Evolutionary conservation across 306 rosid genomes (phyloP), one percentile per base, ranked within the genome.

Genomic region (Spatholobus suberectus): DNA sequence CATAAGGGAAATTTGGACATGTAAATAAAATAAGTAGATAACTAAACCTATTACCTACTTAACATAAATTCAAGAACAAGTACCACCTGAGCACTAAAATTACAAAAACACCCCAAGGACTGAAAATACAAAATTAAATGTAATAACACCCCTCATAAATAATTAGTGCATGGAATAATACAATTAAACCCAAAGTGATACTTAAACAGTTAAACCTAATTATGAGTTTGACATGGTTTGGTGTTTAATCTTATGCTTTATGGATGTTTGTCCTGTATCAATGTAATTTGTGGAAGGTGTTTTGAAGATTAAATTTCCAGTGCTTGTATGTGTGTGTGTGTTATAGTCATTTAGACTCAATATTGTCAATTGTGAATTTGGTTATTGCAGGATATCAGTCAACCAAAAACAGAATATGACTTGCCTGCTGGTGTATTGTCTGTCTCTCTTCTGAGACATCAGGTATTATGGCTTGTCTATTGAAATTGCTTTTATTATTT

Each of bases 381-480:
- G 62, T 84, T 89, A 32, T 70, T 70, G 84, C 93, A 96, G 99
- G 98, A 96, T 82, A 91, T 96, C 62, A 91, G 90, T 85, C 98
- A 90, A 81, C 96, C 92, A 70, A 92, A 88, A 89, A 43, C 76
- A 23, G 99, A 96, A 88, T 85, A 84, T 63, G 79, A 35, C 74
- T 77, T 96, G 81, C 96, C 96, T n/a, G 90, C 90, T 57, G 98
- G 98, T 65, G 84, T 91, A 75, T 70, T 96, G 85, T 92, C 98
- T 35, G 98, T 96, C 80, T 82, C 95, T 76, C 98, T 96, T 87
- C 73, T 96, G 73, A 90, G 97, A 77, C 99, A 94, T 87, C 99
- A 96, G 99, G 99, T 96, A 76, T 81, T 49, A 71, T 78, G 72
- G 46, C 76, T 69, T 83, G 77, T 75, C 61, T 77, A 55, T 55